Evolutionary conservation across 768 basidiomycete species (phyloP), one percentile per base, ranked within the genome.

Genomic region (Hydnum rufescens): DNA sequence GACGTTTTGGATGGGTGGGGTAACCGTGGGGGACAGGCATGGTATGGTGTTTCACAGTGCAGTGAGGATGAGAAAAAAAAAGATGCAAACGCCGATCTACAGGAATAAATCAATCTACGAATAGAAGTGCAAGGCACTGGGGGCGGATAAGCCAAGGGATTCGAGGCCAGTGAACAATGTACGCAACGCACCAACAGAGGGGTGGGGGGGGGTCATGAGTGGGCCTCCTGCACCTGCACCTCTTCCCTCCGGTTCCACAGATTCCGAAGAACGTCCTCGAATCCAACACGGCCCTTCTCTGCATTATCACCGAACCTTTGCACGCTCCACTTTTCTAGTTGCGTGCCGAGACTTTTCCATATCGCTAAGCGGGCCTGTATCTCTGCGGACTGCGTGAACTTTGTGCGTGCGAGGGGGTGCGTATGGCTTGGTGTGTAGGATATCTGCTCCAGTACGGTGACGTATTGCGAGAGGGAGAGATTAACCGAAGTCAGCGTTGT

Each of bases 261-360:
- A 56, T 74, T 74, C 59, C 80, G 71, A 57, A 95, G 65, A 29
- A 96, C 89, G 61, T 88, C 84, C 42, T 87, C 84, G 65, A 96
- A 92, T 23, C 82, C 92, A 51, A 80, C 67, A 64, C 89, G 86
- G 51, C 92, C 92, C 31, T 82, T 67, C 48, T 82, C 82, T 2
- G 92, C 92, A 61, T 96, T 96, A 63, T 87, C 80, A 64, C 85
- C 81, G 59, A 96, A 95, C 54, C 89, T 74, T 65, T 90, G 78
- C 25, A 80, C 78, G 51, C 89, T 75, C 77, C 83, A 89, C 59
- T 69, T 71, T 68, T 96, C 92, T 36, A 96, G 69, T 57, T 76
- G 74, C 64, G 87, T 81, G 4, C 87, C 82, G 47, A 86, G 76
- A 31, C 74, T 75, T 60, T 82, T 72, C 84, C 86, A 88, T 52